phyloP scores from a whole-genome alignment of 257 asterid genomes.

The Nicotiana obtusifolia region DNA sequence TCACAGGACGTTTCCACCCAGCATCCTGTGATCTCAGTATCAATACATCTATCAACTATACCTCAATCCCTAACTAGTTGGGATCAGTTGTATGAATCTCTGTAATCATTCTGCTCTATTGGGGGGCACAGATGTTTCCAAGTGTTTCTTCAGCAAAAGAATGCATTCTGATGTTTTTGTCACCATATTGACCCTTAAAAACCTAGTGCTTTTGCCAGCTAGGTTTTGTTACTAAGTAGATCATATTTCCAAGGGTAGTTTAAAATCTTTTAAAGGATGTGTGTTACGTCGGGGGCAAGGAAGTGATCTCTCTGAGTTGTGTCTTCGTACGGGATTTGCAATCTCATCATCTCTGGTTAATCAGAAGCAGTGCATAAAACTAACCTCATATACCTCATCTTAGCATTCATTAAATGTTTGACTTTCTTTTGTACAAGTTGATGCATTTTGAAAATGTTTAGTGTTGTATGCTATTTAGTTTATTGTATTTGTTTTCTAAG shows the following conservation, averaged over 20 bases:
- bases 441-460: background rate
- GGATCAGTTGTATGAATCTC: background rate
- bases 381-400: background rate
- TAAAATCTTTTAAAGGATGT: background rate
- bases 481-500: slow-evolving; percentile 3
- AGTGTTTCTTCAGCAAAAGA: background rate
- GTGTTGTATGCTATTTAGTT: slow-evolving; percentile 1
- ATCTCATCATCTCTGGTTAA: slow-evolving; percentile 1
- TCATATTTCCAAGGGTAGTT: background rate
- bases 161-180: slow-evolving; percentile 1
- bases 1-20: background rate
- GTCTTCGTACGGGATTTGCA: background rate
- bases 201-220: background rate
- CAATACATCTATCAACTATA: background rate
- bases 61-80: slow-evolving; percentile 1
- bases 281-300: background rate
- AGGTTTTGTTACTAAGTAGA: background rate
- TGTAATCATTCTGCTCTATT: background rate
- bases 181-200: background rate
- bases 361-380: background rate
- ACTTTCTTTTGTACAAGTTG: background rate
- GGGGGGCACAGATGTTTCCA: background rate
- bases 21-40: background rate
- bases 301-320: background rate
- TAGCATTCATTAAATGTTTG: background rate